These are phyloP conservation scores for Bruguiera sexangula DNA, from an alignment of 345 rosid genomes.

Conservation along the genomic window DNA sequence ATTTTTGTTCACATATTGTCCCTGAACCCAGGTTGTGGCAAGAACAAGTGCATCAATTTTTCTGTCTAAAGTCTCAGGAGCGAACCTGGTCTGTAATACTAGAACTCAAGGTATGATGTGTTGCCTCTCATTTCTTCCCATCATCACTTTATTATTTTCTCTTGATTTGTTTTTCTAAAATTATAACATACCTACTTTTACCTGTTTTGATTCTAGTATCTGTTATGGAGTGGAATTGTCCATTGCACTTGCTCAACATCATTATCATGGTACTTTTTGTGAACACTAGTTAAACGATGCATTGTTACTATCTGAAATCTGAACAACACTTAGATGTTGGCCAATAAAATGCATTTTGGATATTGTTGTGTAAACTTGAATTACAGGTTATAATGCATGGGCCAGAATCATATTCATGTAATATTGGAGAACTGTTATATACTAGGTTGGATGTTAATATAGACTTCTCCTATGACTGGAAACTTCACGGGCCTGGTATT, in stretches of 20 bases:
- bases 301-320: too few species aligned
- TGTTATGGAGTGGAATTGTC: background rate
- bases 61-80: slow-evolving; percentile 32
- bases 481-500: too few species aligned
- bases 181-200: too few species aligned
- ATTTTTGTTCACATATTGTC: slow-evolving; percentile 6
- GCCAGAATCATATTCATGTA: too few species aligned
- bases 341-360: too few species aligned
- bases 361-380: too few species aligned
- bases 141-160: background rate
- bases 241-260: background rate
- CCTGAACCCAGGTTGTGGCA: slow-evolving; percentile 55
- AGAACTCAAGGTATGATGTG: slow-evolving; percentile 48
- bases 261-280: background rate
- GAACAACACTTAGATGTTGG: too few species aligned
- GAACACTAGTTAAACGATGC: background rate
- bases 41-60: slow-evolving; percentile 42
- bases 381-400: too few species aligned
- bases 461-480: too few species aligned
- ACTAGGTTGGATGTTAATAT: too few species aligned
- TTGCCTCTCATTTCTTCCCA: background rate
- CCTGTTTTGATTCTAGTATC: too few species aligned
- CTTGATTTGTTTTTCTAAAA: background rate
- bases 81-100: slow-evolving; percentile 45
- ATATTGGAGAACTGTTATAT: too few species aligned